Evolutionary conservation across 2,329 filamentous ascomycete genomes (phyloP).

Genomic region (Colletotrichum sp.): DNA sequence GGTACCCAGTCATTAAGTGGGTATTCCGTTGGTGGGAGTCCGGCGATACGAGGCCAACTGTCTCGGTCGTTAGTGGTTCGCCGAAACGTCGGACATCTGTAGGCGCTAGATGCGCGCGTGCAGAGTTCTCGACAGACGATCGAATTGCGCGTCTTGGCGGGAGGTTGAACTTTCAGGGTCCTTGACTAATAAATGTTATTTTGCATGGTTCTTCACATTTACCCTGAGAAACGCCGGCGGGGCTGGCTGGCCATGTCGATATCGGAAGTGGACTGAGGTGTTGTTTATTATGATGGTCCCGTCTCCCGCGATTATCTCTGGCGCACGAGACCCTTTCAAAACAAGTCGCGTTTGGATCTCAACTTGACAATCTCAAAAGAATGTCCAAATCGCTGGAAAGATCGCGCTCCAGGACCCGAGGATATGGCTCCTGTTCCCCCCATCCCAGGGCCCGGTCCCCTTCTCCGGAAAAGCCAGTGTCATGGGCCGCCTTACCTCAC

Average conservation of each 20-base stretch:
- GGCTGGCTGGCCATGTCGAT: not conserved
- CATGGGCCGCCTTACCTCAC: constrained; percentile 26
- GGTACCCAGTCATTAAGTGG: not conserved
- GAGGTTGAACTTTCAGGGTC: not conserved
- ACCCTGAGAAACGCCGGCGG: not conserved
- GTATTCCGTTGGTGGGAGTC: not conserved
- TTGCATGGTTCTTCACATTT: not conserved
- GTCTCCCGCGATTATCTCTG: not conserved
- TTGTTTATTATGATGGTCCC: not conserved
- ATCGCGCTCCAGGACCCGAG: not conserved
- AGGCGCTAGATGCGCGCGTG: not conserved
- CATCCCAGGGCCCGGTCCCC: not conserved
- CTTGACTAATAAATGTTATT: not conserved
- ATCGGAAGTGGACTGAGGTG: not conserved
- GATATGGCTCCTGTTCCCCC: not conserved
- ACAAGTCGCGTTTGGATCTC: not conserved
- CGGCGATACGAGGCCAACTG: not conserved
- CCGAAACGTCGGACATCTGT: not conserved
- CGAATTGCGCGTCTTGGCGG: not conserved
- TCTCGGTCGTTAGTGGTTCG: not conserved
- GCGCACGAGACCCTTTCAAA: not conserved
- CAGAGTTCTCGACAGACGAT: not conserved
- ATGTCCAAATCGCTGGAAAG: not conserved
- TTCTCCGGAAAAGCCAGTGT: not conserved
- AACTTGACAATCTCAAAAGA: not conserved